Evolutionary conservation across 495 filamentous ascomycete species (phyloP), one percentile per base, ranked within the genome.

Genomic region (Bacidia gigantensis): DNA sequence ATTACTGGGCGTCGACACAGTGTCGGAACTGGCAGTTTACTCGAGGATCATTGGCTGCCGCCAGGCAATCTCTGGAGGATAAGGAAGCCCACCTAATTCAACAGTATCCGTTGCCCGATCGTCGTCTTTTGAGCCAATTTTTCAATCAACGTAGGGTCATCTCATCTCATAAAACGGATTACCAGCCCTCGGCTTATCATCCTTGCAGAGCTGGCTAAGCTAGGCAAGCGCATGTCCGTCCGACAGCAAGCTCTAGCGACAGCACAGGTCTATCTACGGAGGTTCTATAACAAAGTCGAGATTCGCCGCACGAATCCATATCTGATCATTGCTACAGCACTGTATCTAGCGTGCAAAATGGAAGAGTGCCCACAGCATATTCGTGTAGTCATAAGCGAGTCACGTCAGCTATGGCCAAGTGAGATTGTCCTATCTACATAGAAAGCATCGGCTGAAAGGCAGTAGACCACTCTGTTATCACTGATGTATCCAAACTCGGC

Each of bases 311-410:
- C 90, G 21, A 98, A 96, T 58, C 90, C 92, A 14, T 95, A 93
- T 66, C 79, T 97, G 14, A 76, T 97, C 44, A 72, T 95, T 55
- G 81, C 86, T 24, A 97, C 92, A 3, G 87, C 90, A 23, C 71
- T 97, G 55, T 98, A 98, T 67, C 73, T 98, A 29, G 92, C 93
- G 45, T 94, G 89, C 70, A 98, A 98, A 68, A 95, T 94, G 86
- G 92, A 98, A 66, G 92, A 98, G 67, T 90, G 83, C 56, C 93
- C 92, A 24, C 89, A 95, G 65, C 93, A 98, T 66, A 97, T 98
- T 55, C 77, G 90, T 26, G 75, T 89, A 46, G 78, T 98, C 41
- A 80, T 89, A 1, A 79, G 76, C 3, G 90, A 98, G 65, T 87
- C 89, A 3, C 79, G 87, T n/a, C 74, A 78, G 46, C 70, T 89